A percentile compares a stretch with the other conserved stretches of the same genome.
These are phyloP conservation scores for Venturia oleaginea DNA, from an alignment of 2,329 filamentous ascomycete species.

Conservation along the genomic window DNA sequence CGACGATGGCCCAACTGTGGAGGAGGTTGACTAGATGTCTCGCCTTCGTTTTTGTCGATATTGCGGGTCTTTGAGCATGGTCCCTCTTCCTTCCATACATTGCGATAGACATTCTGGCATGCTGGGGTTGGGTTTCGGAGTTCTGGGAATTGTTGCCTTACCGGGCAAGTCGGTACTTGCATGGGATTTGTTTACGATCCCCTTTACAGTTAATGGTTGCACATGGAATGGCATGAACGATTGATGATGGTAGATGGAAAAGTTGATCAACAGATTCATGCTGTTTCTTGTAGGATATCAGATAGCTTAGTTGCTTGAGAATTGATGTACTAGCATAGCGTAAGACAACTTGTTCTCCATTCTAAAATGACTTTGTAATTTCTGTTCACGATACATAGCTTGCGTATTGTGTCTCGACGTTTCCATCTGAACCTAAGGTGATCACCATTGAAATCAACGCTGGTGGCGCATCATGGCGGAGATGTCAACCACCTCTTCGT, in stretches of 20 bases:
- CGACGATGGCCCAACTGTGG: constrained; percentile 54
- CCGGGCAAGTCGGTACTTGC: background rate
- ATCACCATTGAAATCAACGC: too few species aligned
- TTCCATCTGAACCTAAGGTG: too few species aligned
- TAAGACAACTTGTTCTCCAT: too few species aligned
- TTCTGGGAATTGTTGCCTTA: background rate
- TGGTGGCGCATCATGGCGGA: background rate
- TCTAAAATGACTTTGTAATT: too few species aligned
- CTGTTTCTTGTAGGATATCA: background rate
- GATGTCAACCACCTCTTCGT: background rate
- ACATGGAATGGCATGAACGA: background rate
- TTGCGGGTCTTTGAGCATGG: background rate
- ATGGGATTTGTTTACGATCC: background rate
- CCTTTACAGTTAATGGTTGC: background rate
- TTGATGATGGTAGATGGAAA: background rate
- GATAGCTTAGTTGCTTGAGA: background rate
- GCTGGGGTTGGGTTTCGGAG: background rate
- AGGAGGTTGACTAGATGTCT: constrained; percentile 54
- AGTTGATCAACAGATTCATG: background rate
- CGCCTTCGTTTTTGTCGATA: background rate
- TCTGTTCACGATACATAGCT: too few species aligned
- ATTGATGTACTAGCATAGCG: background rate
- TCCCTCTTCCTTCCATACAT: background rate
- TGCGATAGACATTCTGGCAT: background rate
- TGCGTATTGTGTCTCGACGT: too few species aligned